Conservation (phyloP, 2,329 filamentous ascomycete genomes). For the Fusarium mangiferae region DNA sequence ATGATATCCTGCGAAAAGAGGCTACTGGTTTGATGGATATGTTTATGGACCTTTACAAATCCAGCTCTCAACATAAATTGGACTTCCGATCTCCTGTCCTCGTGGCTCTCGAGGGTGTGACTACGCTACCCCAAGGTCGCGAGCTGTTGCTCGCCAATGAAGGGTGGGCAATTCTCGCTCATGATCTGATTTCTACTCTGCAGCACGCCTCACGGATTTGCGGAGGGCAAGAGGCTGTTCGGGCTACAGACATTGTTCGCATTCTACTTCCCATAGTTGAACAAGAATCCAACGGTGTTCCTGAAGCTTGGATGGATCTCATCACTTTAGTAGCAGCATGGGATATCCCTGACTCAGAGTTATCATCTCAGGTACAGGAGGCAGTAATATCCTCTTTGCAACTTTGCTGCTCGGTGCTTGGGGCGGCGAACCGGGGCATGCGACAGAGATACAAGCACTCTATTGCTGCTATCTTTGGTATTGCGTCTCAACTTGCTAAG, state of each 20-base stretch:
- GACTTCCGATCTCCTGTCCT: constrained; percentile 69
- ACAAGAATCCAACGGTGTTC: constrained; percentile 54
- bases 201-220: constrained; percentile 42
- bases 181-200: constrained; percentile 61
- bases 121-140: constrained; percentile 59
- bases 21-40: constrained; percentile 70
- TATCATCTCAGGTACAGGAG: constrained; percentile 52
- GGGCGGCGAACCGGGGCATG: constrained; percentile 57
- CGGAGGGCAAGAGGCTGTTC: constrained; percentile 48
- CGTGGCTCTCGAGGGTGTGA: constrained; percentile 68
- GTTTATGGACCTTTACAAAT: constrained; percentile 69
- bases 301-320: constrained; percentile 67
- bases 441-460: constrained; percentile 62
- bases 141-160: constrained; percentile 60
- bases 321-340: constrained; percentile 63
- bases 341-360: constrained; percentile 50
- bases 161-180: constrained; percentile 64
- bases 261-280: constrained; percentile 65
- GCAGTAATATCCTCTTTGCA: constrained; percentile 65
- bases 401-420: constrained; percentile 64
- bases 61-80: constrained; percentile 48
- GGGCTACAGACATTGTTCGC: constrained; percentile 66
- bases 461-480: constrained; percentile 60
- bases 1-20: constrained; percentile 65
- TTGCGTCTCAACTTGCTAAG: constrained; percentile 55